phyloP scores from a whole-genome alignment of 352 stramenopile species.

The Pythium diclinum region DNA sequence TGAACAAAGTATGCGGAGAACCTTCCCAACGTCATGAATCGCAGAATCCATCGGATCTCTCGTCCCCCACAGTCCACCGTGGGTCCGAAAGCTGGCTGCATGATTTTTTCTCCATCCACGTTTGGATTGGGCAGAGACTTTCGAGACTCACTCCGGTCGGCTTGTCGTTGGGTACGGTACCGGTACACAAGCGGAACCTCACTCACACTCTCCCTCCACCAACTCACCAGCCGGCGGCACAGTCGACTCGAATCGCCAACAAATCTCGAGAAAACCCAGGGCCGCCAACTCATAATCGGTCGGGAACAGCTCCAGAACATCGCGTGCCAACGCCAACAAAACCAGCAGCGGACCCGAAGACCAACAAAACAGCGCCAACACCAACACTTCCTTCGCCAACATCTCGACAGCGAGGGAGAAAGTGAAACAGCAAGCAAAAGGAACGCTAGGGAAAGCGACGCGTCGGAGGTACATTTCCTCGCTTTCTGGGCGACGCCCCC shows the following conservation, averaged over 20 bases:
- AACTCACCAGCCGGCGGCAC: not conserved
- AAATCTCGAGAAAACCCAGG: constrained; percentile 8
- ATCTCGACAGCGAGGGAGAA: not conserved
- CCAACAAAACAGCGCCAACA: not conserved
- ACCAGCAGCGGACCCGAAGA: not conserved
- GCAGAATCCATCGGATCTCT: not conserved
- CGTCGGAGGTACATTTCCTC: not conserved
- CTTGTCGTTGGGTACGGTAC: constrained; percentile 21
- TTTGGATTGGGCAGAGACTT: not conserved
- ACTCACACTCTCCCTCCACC: constrained; percentile 20
- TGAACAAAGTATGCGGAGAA: constrained; percentile 8
- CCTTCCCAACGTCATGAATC: not conserved
- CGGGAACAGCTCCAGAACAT: constrained; percentile 5
- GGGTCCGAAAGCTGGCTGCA: constrained; percentile 10
- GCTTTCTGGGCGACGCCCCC: not conserved
- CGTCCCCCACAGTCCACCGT: constrained; percentile 23
- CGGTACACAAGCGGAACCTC: not conserved
- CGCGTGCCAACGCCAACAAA: not conserved
- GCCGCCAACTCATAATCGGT: constrained; percentile 6
- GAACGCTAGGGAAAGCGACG: not conserved
- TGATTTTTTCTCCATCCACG: constrained; percentile 20
- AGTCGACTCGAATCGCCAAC: constrained; percentile 4
- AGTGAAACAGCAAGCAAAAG: not conserved
- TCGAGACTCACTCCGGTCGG: constrained; percentile 9
- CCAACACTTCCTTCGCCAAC: not conserved